phyloP scores from a whole-genome alignment of 2,329 filamentous ascomycete genomes.

The Fusarium proliferatum region DNA sequence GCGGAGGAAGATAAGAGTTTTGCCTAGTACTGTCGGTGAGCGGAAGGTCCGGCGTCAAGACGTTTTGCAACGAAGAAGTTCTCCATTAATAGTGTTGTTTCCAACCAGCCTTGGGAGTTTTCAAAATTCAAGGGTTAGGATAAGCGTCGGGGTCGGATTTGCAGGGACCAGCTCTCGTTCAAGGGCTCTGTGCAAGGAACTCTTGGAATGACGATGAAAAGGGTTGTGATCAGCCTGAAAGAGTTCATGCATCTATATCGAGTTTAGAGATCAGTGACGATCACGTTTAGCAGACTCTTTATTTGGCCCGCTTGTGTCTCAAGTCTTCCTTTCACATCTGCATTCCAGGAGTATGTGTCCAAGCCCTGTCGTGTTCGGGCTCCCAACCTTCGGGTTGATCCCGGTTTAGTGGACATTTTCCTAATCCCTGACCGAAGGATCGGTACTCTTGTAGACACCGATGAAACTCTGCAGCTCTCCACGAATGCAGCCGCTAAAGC shows the following conservation, averaged over 20 bases:
- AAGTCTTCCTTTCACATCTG: background rate
- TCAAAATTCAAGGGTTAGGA: constrained; percentile 24
- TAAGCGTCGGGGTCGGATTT: constrained; percentile 17
- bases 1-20: constrained; percentile 24
- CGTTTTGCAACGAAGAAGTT: constrained; percentile 11
- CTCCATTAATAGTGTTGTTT: constrained; percentile 9
- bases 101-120: constrained; percentile 3
- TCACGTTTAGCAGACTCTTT: background rate
- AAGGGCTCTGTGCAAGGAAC: background rate
- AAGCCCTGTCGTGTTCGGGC: constrained; percentile 18
- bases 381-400: constrained; percentile 24
- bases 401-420: constrained; percentile 22
- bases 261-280: background rate
- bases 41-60: constrained; percentile 12
- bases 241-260: background rate
- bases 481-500: constrained; percentile 28
- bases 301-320: background rate
- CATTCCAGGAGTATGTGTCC: constrained; percentile 5
- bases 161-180: constrained; percentile 11
- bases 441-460: constrained; percentile 38
- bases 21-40: constrained; percentile 38
- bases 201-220: background rate
- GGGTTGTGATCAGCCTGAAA: background rate
- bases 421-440: constrained; percentile 41
- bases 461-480: constrained; percentile 40